These are phyloP conservation scores for Mimosa bimucronata DNA, from an alignment of 306 rosid genomes.

Conservation along the genomic window DNA sequence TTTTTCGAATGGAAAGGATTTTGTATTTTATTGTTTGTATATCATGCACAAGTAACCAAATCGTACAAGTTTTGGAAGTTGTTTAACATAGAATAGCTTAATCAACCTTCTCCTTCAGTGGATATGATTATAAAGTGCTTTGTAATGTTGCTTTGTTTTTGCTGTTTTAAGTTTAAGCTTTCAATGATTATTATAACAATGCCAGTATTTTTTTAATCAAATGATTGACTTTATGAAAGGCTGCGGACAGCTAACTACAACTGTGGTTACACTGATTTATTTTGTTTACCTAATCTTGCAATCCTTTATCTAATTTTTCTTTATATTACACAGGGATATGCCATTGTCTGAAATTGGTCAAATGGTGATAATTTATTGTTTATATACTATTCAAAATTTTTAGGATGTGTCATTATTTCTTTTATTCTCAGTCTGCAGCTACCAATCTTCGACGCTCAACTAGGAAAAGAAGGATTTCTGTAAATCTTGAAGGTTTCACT, in stretches of 20 bases:
- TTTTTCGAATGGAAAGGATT: no score
- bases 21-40: conserved; percentile 22
- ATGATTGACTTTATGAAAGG: conserved; percentile 12
- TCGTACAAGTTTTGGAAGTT: conserved; percentile 30
- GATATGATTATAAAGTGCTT: not conserved
- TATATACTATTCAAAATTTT: conserved; percentile 30
- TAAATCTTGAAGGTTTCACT: conserved; percentile 50
- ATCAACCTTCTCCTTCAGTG: conserved; percentile 26
- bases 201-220: conserved; percentile 29
- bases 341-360: conserved; percentile 19
- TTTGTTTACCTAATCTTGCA: conserved; percentile 25
- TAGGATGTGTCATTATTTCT: conserved; percentile 31
- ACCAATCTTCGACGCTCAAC: conserved; percentile 80
- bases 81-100: conserved; percentile 4
- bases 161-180: not conserved
- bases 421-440: conserved; percentile 50
- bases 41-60: not conserved
- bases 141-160: conserved; percentile 3
- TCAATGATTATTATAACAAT: not conserved
- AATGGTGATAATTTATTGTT: conserved; percentile 20
- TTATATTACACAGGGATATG: conserved; percentile 9
- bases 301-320: conserved; percentile 17
- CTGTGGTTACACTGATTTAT: not conserved
- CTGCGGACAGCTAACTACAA: not conserved
- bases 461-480: conserved; percentile 62